Conservation (phyloP, 1,139 yeast species). For the Lodderomyces orthopsilosis region DNA sequence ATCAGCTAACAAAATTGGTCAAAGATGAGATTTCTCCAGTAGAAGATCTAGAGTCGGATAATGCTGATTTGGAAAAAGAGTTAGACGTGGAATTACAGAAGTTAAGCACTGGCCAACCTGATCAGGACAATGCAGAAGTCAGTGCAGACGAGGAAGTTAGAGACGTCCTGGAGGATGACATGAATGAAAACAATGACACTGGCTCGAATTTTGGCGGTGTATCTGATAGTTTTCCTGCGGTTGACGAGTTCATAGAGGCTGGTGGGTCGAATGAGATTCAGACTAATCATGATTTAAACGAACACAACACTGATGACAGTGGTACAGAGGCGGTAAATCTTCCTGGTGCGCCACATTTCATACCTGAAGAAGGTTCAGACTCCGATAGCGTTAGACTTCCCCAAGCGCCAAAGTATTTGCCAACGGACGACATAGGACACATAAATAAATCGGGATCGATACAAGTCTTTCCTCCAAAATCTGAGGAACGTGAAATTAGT, state of each 20-base stretch:
- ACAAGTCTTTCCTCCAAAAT: constrained; percentile 31
- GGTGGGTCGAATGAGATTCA: too few relatives aligned
- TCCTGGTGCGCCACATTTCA: constrained; percentile 33
- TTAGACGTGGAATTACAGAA: constrained; percentile 27
- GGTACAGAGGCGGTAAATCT: constrained; percentile 11
- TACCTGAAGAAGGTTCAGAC: constrained; percentile 25
- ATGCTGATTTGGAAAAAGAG: constrained; percentile 28
- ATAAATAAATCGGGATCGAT: constrained; percentile 42
- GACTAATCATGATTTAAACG: too few relatives aligned
- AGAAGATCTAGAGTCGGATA: constrained; percentile 22
- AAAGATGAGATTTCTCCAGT: constrained; percentile 35
- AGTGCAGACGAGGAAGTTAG: not conserved
- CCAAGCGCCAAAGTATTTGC: constrained; percentile 43
- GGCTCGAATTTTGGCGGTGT: too few relatives aligned
- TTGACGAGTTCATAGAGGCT: too few relatives aligned
- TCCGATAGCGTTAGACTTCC: constrained; percentile 31
- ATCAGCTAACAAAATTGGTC: constrained; percentile 37
- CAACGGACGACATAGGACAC: constrained; percentile 38
- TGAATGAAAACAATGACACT: too few relatives aligned
- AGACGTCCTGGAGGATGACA: too few relatives aligned
- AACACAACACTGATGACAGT: not conserved
- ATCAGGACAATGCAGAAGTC: not conserved
- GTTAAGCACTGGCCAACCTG: constrained; percentile 8
- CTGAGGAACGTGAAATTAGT: not conserved
- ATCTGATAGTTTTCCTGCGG: too few relatives aligned